These are phyloP conservation scores for Metschnikowia vanudenii DNA, from an alignment of 805 yeast species.

Conservation along the genomic window DNA sequence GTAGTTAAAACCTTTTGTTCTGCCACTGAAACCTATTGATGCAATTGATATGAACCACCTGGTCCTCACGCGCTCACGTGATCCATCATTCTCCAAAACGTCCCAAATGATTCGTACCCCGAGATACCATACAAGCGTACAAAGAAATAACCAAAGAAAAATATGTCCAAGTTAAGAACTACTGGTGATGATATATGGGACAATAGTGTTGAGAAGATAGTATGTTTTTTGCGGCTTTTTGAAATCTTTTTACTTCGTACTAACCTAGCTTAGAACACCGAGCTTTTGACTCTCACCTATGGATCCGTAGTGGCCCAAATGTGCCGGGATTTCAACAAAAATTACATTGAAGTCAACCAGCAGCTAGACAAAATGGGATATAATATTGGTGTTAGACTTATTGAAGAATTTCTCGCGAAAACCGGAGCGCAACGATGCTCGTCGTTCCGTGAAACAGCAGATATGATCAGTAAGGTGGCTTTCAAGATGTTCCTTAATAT, in stretches of 20 bases:
- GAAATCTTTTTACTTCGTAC: conserved; percentile 1
- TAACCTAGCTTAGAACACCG: conserved; percentile 61
- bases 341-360: conserved; percentile 74
- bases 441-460: conserved; percentile 81
- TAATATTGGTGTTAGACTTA: conserved; percentile 84
- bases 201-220: conserved; percentile 79
- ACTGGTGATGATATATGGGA: conserved; percentile 93
- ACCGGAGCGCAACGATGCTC: conserved; percentile 83
- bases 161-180: conserved; percentile 19
- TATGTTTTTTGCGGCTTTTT: conserved; percentile 33
- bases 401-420: conserved; percentile 89
- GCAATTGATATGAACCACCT: too few species aligned
- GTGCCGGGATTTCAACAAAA: conserved; percentile 75
- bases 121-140: background rate
- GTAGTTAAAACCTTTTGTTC: too few species aligned
- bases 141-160: background rate
- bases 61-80: background rate
- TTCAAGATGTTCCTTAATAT: conserved; percentile 87
- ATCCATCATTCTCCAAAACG: background rate
- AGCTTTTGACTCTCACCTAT: conserved; percentile 89
- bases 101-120: background rate
- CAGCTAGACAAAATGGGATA: conserved; percentile 94
- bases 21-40: too few species aligned
- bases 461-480: conserved; percentile 79
- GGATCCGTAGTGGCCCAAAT: conserved; percentile 92